These are phyloP conservation scores for Penicillium concentricum DNA, from an alignment of 2,329 filamentous ascomycete genomes.

Conservation along the genomic window DNA sequence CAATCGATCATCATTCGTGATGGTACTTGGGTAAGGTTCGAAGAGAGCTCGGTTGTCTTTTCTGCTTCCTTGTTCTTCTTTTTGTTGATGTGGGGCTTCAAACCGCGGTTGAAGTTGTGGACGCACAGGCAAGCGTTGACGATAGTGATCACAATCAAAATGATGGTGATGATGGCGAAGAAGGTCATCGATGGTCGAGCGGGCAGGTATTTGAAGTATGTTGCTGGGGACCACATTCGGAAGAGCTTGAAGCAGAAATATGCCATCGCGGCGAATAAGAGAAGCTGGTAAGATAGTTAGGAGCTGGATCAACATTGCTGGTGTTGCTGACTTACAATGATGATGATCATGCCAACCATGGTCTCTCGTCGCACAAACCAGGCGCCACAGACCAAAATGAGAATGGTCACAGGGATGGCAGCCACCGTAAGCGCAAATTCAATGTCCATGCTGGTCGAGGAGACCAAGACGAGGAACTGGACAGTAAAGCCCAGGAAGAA, in stretches of 20 bases:
- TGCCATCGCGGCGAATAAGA: constrained; percentile 84
- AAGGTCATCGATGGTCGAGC: constrained; percentile 84
- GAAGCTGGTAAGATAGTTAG: constrained; percentile 48
- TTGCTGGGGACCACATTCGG: constrained; percentile 77
- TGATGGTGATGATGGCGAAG: constrained; percentile 89
- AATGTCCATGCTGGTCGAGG: constrained; percentile 62
- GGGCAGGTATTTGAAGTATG: constrained; percentile 65
- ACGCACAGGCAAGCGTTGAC: constrained; percentile 83
- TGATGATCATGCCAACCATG: constrained; percentile 69
- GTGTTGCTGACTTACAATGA: constrained; percentile 59
- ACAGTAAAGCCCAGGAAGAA: constrained; percentile 99
- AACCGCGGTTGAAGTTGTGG: constrained; percentile 81
- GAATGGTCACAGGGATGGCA: constrained; percentile 86
- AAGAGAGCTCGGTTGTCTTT: constrained; percentile 44
- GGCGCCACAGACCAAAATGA: constrained; percentile 80
- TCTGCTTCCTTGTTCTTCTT: constrained; percentile 52
- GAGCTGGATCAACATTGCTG: constrained; percentile 1
- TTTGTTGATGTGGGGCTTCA: constrained; percentile 79
- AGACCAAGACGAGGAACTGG: constrained; percentile 93
- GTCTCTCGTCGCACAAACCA: constrained; percentile 84
- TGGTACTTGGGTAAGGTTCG: constrained; percentile 38
- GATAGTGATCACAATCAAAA: constrained; percentile 86
- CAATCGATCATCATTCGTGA: constrained; percentile 49
- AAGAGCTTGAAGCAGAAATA: constrained; percentile 99
- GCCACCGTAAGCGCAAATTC: constrained; percentile 86